Base-by-base conservation (phyloP, 2,329 filamentous ascomycete species). In the Xylaria multiplex region DNA sequence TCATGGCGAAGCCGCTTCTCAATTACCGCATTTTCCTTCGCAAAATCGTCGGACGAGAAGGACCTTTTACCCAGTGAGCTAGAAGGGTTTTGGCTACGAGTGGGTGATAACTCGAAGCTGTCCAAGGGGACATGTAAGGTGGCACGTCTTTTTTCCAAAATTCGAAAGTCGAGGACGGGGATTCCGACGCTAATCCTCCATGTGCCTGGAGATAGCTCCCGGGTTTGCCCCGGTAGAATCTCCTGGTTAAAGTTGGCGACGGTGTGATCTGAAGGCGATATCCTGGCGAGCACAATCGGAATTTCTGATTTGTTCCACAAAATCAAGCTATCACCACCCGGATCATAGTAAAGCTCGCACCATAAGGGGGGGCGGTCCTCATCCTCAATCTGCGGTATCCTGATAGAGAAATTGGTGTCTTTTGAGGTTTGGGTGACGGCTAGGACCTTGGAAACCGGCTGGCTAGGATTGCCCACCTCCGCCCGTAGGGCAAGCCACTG, bases 321-420 rank as follows among this genome's bases (percentile, higher is more conserved):
- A 65, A 88, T 85, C 70, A 86, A 81, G 74, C 84, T 83, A 73
- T 88, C 86, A 76, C 85, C 87, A 68, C 82, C 79, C 16, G 86
- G 85, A 74, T 88, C 84, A 70, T 88, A 88, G 71, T 87, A 88
- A 42, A 88, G 78, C 74, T 88, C 85, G 74, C 85, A 88, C 84
- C 84, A 87, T n/a, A 88, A 71, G 4, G 83, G 81, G 16, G 84
- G 84, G 16, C 83, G 78, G 7, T 78, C 78, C 50, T 80, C 79
- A 49, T 77, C 77, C 64, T 83, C 79, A 46, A 78, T 76, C 57
- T 77, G 79, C 62, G 85, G 86, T 63, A 88, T 85, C 56, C 82
- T 80, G 66, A 88, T 84, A 45, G 84, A 84, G 72, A 88, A 88
- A 68, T 86, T 88, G 80, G 87, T 86, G 75, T 88, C 85, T 72